Base-by-base conservation (phyloP, 2,329 filamentous ascomycete species). In the Ilyonectria destructans region DNA sequence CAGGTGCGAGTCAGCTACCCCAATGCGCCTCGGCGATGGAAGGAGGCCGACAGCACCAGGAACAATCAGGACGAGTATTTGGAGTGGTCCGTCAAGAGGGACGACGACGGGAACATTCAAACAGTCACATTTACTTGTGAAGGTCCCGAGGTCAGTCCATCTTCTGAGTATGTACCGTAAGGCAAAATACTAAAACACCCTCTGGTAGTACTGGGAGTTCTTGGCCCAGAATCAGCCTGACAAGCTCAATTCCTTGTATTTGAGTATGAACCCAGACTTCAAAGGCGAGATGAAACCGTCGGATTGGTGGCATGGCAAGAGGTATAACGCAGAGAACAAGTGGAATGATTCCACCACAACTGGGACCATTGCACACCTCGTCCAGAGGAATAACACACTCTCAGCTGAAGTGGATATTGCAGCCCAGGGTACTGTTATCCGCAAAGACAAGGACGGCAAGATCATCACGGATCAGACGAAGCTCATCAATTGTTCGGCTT, bases 331-430 rank as follows among this genome's bases (percentile, higher is more conserved):
- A 1, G 7, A 48, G 10, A 61, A 51, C 26, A 51, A 61, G 46
- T 61, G 48, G 46, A 51, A 61, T 31, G 6, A 8, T 6, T 15
- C 13, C 10, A 52, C 33, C n/a, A 49, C 40, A 23, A 46, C 65
- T n/a, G 65, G 65, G 29, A 46, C 45, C 55, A 67, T 67, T 19
- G 46, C 35, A 17, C 65, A 67, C 19, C 55, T 67, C 13, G 45
- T 46, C 35, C 54, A 67, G 54, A 15, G 29, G 21, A 67, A 67
- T 48, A 67, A 67, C n/a, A 63, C 64, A 29, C 58, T 67, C 10
- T 26, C 31, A 2, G 65, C 65, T 23, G 65, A 63, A 19, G 45
- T 67, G 10, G 65, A 67, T 17, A 67, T 67, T 31, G 65, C 59
- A 29, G 65, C 65, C 29, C 65, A 62, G 40, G 54, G 40, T 3